Evolutionary conservation across 345 rosid species (phyloP), one percentile per base, ranked within the genome.

Genomic region (Jatropha curcas): DNA sequence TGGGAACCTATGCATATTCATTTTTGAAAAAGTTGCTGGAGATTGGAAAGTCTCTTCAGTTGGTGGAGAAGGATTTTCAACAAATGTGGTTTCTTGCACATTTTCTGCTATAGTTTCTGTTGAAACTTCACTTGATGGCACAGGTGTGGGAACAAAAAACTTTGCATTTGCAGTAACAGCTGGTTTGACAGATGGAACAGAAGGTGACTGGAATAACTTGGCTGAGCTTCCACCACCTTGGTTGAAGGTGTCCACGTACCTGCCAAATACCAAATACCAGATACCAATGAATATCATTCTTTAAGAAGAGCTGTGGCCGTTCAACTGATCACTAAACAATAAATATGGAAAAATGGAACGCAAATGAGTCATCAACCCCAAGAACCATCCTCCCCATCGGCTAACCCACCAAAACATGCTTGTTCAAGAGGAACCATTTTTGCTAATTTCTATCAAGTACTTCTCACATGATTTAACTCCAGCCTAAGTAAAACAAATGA

Each of bases 231-330:
- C 87, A 71, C 85, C 83, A 24, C 92, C 85, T 78, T 89, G 80
- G 87, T 84, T 88, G 84, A 76, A 92, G 74, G 97, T 91, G 83
- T 90, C 97, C 45, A 90, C 97, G 57, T 88, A 92, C 86, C 95
- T 88, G 88, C 73, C 73, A 67, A 59, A 66, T 43, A 39, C n/a
- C n/a, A n/a, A n/a, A n/a, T n/a, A n/a, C 73, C 73, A 67, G 56
- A 66, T 43, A 39, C 27, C 64, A 27, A 46, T 7, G 64, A 58
- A 68, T 41, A 46, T 41, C 45, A 31, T 60, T 67, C 31, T 41
- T 33, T 31, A 68, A 46, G 19, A 37, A 66, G 46, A 16, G 52
- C 14, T 24, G 35, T 3, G 13, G 12, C 67, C 55, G 13, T 35
- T 45, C 52, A 37, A 51, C 60, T 22, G 19, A 58, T 59, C 19